A percentile compares a stretch with the other conserved stretches of the same genome.
Conservation (phyloP, 257 asterid species). For the Solanum etuberosum region DNA sequence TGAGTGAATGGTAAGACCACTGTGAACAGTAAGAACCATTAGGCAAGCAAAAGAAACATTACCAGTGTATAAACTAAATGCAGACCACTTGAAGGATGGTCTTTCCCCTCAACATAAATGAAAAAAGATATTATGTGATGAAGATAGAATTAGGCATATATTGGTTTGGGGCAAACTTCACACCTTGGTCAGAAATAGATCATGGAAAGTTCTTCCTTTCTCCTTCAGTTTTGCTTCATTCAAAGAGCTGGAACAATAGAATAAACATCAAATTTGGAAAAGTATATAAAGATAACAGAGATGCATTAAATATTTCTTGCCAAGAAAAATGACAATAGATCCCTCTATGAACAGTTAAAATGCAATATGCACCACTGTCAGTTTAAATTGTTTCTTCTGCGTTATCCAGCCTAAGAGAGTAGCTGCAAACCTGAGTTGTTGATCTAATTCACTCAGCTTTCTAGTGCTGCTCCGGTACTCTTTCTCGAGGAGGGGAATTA, state of each 20-base stretch:
- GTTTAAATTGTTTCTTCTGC: not conserved
- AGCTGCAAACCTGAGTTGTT: slow-evolving; percentile 70
- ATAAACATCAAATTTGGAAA: slow-evolving; percentile 4
- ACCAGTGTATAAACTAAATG: not conserved
- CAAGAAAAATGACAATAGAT: not conserved
- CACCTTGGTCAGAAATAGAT: slow-evolving; percentile 91
- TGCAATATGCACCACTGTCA: not conserved
- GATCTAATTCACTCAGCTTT: slow-evolving; percentile 75
- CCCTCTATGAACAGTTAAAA: not conserved
- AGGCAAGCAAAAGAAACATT: not conserved
- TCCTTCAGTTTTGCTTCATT: slow-evolving; percentile 90
- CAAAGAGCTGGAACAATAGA: slow-evolving; percentile 52
- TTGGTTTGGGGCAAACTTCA: not conserved
- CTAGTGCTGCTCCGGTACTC: slow-evolving; percentile 67
- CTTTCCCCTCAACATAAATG: not conserved
- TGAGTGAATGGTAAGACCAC: not conserved
- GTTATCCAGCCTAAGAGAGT: not conserved
- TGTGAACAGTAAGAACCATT: not conserved
- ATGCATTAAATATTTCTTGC: not conserved
- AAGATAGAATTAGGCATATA: slow-evolving; percentile 3
- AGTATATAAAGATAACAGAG: not conserved
- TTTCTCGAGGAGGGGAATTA: slow-evolving; percentile 92
- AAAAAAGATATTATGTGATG: not conserved
- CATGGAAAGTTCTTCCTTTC: slow-evolving; percentile 86
- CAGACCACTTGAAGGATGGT: not conserved